These are phyloP conservation scores for Xylaria acuta DNA, from an alignment of 495 filamentous ascomycete genomes.

Conservation along the genomic window DNA sequence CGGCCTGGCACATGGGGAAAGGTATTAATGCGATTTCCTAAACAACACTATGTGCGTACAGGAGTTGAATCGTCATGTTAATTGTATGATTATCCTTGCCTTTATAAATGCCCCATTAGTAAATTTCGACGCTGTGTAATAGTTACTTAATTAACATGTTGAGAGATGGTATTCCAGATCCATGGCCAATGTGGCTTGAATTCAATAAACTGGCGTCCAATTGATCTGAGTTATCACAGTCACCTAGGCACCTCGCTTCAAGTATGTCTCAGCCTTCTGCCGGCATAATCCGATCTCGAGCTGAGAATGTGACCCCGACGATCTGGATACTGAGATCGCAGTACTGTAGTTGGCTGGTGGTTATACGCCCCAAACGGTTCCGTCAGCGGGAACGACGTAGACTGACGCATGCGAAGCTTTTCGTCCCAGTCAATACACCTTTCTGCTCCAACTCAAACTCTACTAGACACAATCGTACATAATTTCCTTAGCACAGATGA, in stretches of 20 bases:
- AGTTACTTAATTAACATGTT: not conserved
- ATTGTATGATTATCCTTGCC: not conserved
- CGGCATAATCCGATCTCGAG: slow-evolving; percentile 10
- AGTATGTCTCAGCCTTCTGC: slow-evolving; percentile 22
- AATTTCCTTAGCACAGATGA: not conserved
- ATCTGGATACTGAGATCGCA: slow-evolving; percentile 8
- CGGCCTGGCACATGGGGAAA: slow-evolving; percentile 6
- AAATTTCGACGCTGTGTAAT: too few species aligned
- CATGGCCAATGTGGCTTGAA: not conserved
- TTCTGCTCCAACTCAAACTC: not conserved
- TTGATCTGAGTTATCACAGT: not conserved
- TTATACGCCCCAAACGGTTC: not conserved
- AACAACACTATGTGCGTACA: not conserved
- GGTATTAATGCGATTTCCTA: not conserved
- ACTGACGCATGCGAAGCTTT: not conserved
- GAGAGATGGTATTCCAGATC: not conserved
- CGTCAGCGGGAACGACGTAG: not conserved
- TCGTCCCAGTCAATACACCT: not conserved
- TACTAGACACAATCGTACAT: not conserved
- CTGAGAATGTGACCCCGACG: not conserved
- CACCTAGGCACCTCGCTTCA: slow-evolving; percentile 3
- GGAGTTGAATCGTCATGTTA: not conserved
- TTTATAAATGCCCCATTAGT: not conserved
- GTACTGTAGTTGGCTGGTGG: not conserved
- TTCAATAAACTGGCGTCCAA: not conserved